Base-by-base conservation (phyloP, 2,329 filamentous ascomycete species). In the Colletotrichum gigasporum region DNA sequence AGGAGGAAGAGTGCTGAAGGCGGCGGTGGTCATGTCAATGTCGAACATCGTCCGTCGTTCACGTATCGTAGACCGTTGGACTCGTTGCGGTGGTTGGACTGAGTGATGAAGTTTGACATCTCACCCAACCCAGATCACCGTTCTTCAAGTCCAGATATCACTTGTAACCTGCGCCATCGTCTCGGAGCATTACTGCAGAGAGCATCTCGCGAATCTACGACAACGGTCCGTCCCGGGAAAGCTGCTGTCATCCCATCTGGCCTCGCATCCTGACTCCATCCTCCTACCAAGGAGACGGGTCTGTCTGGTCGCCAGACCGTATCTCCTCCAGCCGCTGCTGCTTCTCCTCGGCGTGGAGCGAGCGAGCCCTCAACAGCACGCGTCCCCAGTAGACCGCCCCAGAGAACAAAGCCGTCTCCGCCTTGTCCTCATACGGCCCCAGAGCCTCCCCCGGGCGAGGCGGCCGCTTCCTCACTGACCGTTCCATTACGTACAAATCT, bases 401-500 rank as follows among this genome's bases (percentile, higher is more conserved):
- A 7, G 2, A 3, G 26, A 45, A 47, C 39, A 53, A 53, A 45
- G 60, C 24, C 60, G 22, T 41, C 39, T 12, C 39, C 32, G 35
- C n/a, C n/a, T 53, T n/a, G 26, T 22, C 47, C 30, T 48, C 35
- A 28, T 26, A 24, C 47, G 26, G 26, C 32, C 30, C 39, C 28
- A 32, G 48, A 26, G 20, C 24, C 26, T 39, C 22, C 34, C 35
- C 37, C 47, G 42, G 18, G 52, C 24, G 24, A 18, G 52, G 35
- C 26, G 42, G 32, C 18, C 20, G 37, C 26, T 18, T 62, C 48
- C 30, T 6, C 16, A 16, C n/a, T 39, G 45, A 22, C 44, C 35
- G 39, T 10, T 54, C 14, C 9, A 60, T 60, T 60, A 60, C 56
- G 56, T 52, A 60, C 56, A 34, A 44, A 18, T 3, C 37, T 18